Percentiles rank a stretch among this genome's conserved stretches.
phyloP scores from a whole-genome alignment of 116 monocot genomes.

The Phalaenopsis hybrid region DNA sequence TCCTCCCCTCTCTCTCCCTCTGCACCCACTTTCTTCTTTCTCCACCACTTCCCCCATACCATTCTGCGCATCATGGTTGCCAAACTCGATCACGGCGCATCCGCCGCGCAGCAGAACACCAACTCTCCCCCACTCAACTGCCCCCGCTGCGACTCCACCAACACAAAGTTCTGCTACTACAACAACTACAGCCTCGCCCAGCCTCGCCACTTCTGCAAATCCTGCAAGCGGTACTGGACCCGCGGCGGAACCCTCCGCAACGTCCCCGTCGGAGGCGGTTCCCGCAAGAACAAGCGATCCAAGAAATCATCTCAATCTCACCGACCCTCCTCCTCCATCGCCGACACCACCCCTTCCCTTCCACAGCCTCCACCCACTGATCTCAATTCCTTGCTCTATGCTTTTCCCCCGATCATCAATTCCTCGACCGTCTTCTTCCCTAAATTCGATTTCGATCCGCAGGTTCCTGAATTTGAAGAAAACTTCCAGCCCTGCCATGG shows the following conservation, averaged over 20 bases:
- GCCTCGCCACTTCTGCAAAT: slow-evolving; percentile 90
- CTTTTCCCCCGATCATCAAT: background rate
- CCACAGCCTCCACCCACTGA: background rate
- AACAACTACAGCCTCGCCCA: slow-evolving; percentile 85
- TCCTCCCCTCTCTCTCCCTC: background rate
- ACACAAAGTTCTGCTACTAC: slow-evolving; percentile 96
- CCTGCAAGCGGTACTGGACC: slow-evolving; percentile 87
- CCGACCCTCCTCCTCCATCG: background rate
- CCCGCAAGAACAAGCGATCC: slow-evolving; percentile 70
- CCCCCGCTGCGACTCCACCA: slow-evolving; percentile 60
- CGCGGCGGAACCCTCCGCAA: slow-evolving; percentile 81
- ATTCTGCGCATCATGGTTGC: background rate
- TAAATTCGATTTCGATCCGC: background rate
- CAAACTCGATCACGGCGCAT: background rate
- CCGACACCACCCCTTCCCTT: background rate
- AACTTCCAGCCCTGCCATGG: background rate
- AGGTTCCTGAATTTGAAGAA: background rate
- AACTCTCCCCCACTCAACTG: slow-evolving; percentile 19
- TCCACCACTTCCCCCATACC: slow-evolving; percentile 10
- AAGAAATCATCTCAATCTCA: slow-evolving; percentile 15
- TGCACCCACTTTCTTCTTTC: background rate
- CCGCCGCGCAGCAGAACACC: background rate
- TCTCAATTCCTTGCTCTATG: too few species aligned
- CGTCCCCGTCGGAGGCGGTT: slow-evolving; percentile 85
- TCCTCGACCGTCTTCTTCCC: background rate